Base-by-base conservation (phyloP, 345 rosid species). In the Linum usitatissimum region DNA sequence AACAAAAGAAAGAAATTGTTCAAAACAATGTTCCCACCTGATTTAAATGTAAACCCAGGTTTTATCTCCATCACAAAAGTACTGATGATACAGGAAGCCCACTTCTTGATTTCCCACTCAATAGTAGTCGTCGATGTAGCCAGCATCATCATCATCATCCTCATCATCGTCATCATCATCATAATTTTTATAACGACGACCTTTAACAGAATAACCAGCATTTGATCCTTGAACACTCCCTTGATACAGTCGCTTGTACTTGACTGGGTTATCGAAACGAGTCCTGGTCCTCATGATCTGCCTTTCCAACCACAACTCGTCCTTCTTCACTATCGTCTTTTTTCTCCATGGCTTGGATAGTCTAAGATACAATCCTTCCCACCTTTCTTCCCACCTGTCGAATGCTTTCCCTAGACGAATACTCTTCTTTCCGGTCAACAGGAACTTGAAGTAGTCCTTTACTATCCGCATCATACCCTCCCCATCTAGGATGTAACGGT, bases 201-300 rank as follows among this genome's bases (percentile, higher is more conserved):
- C 38, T 34, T 34, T 34, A 34, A 34, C 0, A 34, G 8, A 55
- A 65, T 68, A 67, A 15, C 65, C 66, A 13, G 48, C 60, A 18
- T 45, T 18, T 9, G 72, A 66, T 21, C 71, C 66, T 49, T 9
- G 51, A 45, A 23, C 20, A 21, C 63, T 56, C 38, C 86, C 70
- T 21, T 40, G 68, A 5, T 71, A 63, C n/a, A 75, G 18, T 51
- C 60, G 67, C 65, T 64, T 71, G 66, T 83, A 87, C 73, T 90
- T 90, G 2, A 71, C 84, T 0, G 93, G 91, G 69, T 79, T 71
- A 68, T 90, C 91, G 53, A 73, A 87, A 79, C 76, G 70, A 14
- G 96, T 87, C 5, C 91, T 76, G n/a, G 87, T 86, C 57, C 75
- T 84, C 76, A 84, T 64, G 58, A 84, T 84, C 13, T 73, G 84